A percentile compares a stretch with the other conserved stretches of the same genome.
Evolutionary conservation across 2,329 filamentous ascomycete species (phyloP).

Genomic region (Cryphonectria japonica): DNA sequence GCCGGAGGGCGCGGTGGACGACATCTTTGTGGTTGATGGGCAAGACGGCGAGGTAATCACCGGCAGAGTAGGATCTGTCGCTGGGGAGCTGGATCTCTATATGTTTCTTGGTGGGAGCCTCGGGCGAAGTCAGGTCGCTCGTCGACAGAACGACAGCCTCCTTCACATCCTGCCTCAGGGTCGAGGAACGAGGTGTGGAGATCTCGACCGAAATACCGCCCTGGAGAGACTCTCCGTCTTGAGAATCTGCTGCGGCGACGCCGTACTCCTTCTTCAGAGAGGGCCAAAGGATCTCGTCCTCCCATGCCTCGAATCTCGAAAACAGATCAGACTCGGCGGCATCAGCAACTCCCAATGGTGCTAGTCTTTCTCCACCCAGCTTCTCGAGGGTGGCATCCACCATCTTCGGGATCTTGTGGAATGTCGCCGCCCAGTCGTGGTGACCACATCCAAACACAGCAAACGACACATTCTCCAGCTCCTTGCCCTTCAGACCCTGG

Average conservation of each 20-base stretch:
- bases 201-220: conserved; percentile 50
- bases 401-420: conserved; percentile 66
- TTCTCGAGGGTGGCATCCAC: conserved; percentile 57
- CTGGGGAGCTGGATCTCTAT: conserved; percentile 70
- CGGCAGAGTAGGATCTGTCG: conserved; percentile 67
- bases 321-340: conserved; percentile 66
- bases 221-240: conserved; percentile 30
- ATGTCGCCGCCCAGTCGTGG: conserved; percentile 61
- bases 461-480: conserved; percentile 61
- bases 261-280: conserved; percentile 47
- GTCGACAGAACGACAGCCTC: conserved; percentile 61
- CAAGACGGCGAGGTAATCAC: conserved; percentile 75
- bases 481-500: conserved; percentile 49
- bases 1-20: conserved; percentile 64
- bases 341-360: conserved; percentile 58
- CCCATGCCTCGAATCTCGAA: conserved; percentile 65
- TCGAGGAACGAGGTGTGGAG: conserved; percentile 54
- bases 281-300: conserved; percentile 55
- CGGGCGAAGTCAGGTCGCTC: conserved; percentile 51
- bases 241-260: conserved; percentile 22
- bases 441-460: conserved; percentile 70
- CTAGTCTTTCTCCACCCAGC: conserved; percentile 51
- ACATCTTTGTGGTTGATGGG: conserved; percentile 68
- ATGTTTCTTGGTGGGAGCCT: conserved; percentile 62
- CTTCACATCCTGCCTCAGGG: conserved; percentile 62